Base-by-base conservation (phyloP, 768 basidiomycete species). In the Auriscalpium microsporum region DNA sequence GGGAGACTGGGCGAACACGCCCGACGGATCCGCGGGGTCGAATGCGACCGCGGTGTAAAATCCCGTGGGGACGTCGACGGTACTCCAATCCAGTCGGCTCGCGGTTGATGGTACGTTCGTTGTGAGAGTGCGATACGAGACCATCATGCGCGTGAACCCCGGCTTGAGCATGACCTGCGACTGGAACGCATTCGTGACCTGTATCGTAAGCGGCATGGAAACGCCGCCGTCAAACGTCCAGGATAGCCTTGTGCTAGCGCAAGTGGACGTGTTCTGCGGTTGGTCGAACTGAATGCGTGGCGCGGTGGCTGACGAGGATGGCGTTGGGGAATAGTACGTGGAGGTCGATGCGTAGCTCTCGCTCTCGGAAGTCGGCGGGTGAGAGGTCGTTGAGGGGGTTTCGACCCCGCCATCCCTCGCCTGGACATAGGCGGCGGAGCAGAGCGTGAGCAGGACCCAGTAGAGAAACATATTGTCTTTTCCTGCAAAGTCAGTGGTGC, bases 51-150 rank as follows among this genome's bases (percentile, higher is more conserved):
- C 64, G 37, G 60, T 61, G 55, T 75, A 73, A 63, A 64, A 63
- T 35, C 73, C 73, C 42, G 61, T 61, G n/a, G 61, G 58, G 13
- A 72, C 67, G 51, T 72, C 67, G 11, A 73, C 71, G 4, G 62
- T 54, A 21, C 53, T 17, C 72, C 72, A 73, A 28, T 54, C 57
- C 54, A 64, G 66, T 19, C 33, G 48, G 11, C 63, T 48, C 1
- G 63, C 61, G 21, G 63, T 59, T 8, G 68, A 61, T 3, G 65
- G 56, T 19, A 67, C 53, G 50, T 65, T 58, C 13, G 64, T 66
- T 13, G 67, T 58, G 8, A 73, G 52, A 28, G 61, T 64, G 46
- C 58, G 68, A 19, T 61, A 59, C n/a, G 64, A 54, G 52, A 59
- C 52, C 16, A 45, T 34, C 21, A 46, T 42, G 46, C 48, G 47